These are phyloP conservation scores for Forsythia suspensa DNA, from an alignment of 257 asterid genomes.

Conservation along the genomic window DNA sequence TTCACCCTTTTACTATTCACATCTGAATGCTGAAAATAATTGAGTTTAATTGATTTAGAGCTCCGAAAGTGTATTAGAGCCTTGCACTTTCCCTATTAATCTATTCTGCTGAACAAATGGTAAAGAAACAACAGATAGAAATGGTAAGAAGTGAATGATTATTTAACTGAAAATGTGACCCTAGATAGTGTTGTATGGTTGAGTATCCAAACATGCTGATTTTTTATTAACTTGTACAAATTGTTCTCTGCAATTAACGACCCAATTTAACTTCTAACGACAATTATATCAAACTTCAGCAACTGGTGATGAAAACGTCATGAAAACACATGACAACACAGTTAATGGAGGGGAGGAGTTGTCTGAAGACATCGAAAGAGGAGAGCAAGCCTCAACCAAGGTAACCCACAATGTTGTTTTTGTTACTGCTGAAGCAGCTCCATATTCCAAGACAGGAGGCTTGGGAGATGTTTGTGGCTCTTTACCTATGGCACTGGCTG, in stretches of 20 bases:
- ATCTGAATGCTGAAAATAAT: neutral
- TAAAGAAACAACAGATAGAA: neutral
- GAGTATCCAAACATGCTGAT: neutral
- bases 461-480: slow-evolving; percentile 99
- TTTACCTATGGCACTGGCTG: slow-evolving; percentile 84
- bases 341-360: slow-evolving; percentile 32
- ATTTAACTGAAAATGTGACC: neutral
- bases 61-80: neutral
- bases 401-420: slow-evolving; percentile 56
- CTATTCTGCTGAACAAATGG: neutral
- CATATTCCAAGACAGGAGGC: slow-evolving; percentile 97
- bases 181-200: slow-evolving; percentile 3
- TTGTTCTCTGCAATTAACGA: slow-evolving; percentile 12
- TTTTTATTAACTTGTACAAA: slow-evolving; percentile 2
- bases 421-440: slow-evolving; percentile 94
- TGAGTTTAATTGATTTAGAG: neutral
- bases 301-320: slow-evolving; percentile 36
- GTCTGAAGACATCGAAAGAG: slow-evolving; percentile 30
- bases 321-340: slow-evolving; percentile 34
- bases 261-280: slow-evolving; percentile 3
- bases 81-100: neutral
- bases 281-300: slow-evolving; percentile 27
- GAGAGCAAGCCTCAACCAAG: slow-evolving; percentile 27
- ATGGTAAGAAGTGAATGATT: slow-evolving; percentile 2
- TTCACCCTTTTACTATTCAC: no score